Conservation (phyloP, 2,329 filamentous ascomycete species). For the Fusarium sp. region DNA sequence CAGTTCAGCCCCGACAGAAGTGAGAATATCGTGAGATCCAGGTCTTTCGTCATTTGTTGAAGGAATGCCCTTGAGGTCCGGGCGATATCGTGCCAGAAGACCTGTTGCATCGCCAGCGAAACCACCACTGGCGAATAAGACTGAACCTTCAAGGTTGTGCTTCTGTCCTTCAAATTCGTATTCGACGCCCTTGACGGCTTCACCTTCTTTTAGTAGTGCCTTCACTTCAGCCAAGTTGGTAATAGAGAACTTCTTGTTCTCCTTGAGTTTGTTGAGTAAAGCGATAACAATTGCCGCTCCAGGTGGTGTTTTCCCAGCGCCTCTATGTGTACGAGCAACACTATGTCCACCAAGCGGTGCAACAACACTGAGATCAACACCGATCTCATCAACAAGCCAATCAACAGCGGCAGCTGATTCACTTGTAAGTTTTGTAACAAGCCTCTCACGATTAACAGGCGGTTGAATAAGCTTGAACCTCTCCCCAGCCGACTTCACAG, state of each 20-base stretch:
- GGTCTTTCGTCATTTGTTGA: conserved; percentile 72
- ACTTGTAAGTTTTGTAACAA: conserved; percentile 62
- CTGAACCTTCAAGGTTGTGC: conserved; percentile 57
- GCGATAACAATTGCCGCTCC: conserved; percentile 69
- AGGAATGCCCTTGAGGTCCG: conserved; percentile 69
- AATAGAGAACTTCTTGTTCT: conserved; percentile 63
- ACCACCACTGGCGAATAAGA: conserved; percentile 71
- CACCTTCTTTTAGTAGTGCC: conserved; percentile 55
- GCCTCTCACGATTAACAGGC: conserved; percentile 53
- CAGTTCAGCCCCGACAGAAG: conserved; percentile 55
- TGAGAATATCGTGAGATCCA: conserved; percentile 62
- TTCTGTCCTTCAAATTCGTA: conserved; percentile 55
- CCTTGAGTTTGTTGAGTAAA: conserved; percentile 64
- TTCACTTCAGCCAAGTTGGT: conserved; percentile 65
- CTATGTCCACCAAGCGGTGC: conserved; percentile 71
- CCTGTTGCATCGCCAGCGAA: conserved; percentile 72
- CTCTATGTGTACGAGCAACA: conserved; percentile 60
- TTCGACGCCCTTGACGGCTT: conserved; percentile 63
- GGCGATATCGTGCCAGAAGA: conserved; percentile 66
- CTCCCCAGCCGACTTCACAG: conserved; percentile 66
- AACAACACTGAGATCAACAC: conserved; percentile 69
- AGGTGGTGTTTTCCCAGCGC: conserved; percentile 66
- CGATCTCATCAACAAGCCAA: conserved; percentile 68
- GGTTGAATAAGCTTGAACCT: conserved; percentile 48
- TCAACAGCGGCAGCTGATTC: conserved; percentile 62